These are phyloP conservation scores for Gossypium longicalyx DNA, from an alignment of 345 rosid genomes.

Conservation along the genomic window DNA sequence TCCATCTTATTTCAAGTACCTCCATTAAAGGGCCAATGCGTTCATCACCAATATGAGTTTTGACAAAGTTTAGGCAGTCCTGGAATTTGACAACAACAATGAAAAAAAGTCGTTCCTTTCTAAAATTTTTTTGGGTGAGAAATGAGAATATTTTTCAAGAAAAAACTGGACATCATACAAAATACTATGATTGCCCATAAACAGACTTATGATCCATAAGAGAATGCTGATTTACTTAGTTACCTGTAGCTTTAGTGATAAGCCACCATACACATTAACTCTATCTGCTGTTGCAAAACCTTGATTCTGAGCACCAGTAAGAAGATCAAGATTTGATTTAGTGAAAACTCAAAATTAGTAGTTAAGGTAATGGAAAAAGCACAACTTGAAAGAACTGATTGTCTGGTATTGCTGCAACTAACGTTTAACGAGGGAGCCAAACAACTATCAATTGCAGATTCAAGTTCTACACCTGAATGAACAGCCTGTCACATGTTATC, in stretches of 20 bases:
- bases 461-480: conserved; percentile 44
- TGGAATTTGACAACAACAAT: conserved; percentile 14
- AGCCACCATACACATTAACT: conserved; percentile 9
- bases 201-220: neutral
- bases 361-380: conserved; percentile 2
- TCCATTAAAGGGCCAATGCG: conserved; percentile 31
- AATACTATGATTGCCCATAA: neutral
- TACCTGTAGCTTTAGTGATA: conserved; percentile 31
- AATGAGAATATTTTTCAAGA: neutral
- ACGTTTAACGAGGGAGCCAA: conserved; percentile 28
- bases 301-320: conserved; percentile 24
- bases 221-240: neutral
- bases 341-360: conserved; percentile 13
- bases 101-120: conserved; percentile 1
- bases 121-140: neutral
- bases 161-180: neutral
- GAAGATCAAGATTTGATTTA: neutral
- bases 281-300: conserved; percentile 8
- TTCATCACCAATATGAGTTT: conserved; percentile 26
- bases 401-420: neutral
- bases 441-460: conserved; percentile 39
- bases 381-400: conserved; percentile 4
- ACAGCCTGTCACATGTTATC: conserved; percentile 28
- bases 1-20: conserved; percentile 14
- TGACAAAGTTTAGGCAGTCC: conserved; percentile 36